Evolutionary conservation across 73 alveolate genomes (phyloP).

Genomic region (Paramecium pentaurelia): DNA sequence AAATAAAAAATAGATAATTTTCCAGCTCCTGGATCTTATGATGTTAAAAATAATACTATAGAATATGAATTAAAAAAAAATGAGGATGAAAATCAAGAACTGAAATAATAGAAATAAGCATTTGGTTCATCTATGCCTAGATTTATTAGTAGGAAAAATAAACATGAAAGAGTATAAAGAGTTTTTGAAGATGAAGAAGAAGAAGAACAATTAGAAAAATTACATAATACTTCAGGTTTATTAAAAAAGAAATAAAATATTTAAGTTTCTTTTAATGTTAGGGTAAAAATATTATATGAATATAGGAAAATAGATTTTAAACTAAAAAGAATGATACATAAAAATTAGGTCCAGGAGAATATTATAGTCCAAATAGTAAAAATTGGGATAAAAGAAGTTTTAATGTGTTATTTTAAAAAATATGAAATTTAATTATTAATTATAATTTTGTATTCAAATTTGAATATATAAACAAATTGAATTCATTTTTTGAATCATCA

Average conservation of each 20-base stretch:
- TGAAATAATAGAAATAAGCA: neutral
- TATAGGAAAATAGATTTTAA: conserved; percentile 48
- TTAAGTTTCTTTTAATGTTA: neutral
- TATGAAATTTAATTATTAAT: neutral
- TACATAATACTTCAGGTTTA: neutral
- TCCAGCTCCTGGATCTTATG: conserved; percentile 18
- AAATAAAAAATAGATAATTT: neutral
- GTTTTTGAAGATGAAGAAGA: neutral
- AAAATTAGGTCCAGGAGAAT: conserved; percentile 54
- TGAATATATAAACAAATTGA: neutral
- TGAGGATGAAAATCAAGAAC: neutral
- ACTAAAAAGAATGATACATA: neutral
- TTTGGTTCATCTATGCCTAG: conserved; percentile 43
- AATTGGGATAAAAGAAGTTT: conserved; percentile 57
- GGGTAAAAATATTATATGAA: neutral
- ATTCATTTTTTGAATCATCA: neutral
- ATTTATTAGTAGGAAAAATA: neutral
- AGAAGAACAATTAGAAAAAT: neutral
- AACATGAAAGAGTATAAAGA: neutral
- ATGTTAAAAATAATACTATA: neutral
- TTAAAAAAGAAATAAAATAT: neutral
- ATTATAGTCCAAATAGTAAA: neutral
- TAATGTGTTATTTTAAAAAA: conserved; percentile 2
- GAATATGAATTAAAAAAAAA: neutral
- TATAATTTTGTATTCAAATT: neutral